Base-by-base conservation (phyloP, 805 yeast genomes). In the Cyberlindnera americana region DNA sequence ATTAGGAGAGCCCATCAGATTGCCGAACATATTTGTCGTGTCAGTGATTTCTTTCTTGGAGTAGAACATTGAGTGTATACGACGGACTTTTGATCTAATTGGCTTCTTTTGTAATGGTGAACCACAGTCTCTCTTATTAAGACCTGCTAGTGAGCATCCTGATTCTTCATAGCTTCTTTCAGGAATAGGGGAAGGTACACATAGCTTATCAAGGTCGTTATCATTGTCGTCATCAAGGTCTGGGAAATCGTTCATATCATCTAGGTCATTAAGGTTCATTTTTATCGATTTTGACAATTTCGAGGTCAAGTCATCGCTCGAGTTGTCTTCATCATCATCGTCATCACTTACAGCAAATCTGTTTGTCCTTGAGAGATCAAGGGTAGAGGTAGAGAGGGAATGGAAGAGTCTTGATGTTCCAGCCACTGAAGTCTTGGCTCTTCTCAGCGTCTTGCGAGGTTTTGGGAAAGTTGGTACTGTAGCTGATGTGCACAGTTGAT, bases 21-120 rank as follows among this genome's bases (percentile, higher is more conserved):
- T 52, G 8, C 54, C 60, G 43, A 54, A 57, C 46, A 52, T 48
- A 35, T 65, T 47, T 32, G 67, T 67, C 17, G 65, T 62, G 26
- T 54, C 60, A 10, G 69, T 54, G 33, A 72, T 58, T 41, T 74
- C 78, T 43, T 63, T 65, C n/a, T 73, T 67, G n/a, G 70, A 65
- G 47, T 79, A 80, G 59, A 73, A 80, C 85, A 82, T 77, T 34
- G 85, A 78, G 51, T 79, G 85, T 15, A 81, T 78, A 37, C 88
- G 69, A 37, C 87, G 65, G 42, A 73, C 70, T 56, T 69, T 72
- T 21, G 61, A 46, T 43, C 59, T 56, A 2, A 58, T 23, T 37
- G 61, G 50, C 37, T 45, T 52, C 38, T 53, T 51, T 32, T 65
- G 73, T 35, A 67, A 44, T n/a, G 70, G 72, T 3, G 72, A 63